phyloP scores from a whole-genome alignment of 2,329 filamentous ascomycete species.

The Geosmithia putterillii region DNA sequence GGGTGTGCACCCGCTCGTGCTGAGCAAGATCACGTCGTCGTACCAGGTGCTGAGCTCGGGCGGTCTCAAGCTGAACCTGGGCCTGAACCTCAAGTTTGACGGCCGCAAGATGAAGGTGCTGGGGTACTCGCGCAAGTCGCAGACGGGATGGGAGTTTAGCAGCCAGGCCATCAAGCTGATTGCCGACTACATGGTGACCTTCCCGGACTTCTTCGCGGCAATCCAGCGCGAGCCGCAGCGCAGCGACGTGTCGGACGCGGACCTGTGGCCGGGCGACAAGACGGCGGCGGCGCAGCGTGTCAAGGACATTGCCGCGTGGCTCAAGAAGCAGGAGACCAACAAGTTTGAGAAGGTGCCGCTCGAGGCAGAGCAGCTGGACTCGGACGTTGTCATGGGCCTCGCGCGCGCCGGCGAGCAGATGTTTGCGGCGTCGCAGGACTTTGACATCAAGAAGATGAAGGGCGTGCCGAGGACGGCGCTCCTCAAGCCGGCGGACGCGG shows the following conservation, averaged over 20 bases:
- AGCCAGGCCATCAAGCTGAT: slow-evolving; percentile 70
- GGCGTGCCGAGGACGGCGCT: slow-evolving; percentile 78
- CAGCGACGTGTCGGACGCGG: slow-evolving; percentile 71
- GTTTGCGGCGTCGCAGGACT: slow-evolving; percentile 35
- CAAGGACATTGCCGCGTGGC: slow-evolving; percentile 88
- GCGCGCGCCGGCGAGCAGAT: slow-evolving; percentile 62
- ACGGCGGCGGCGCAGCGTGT: slow-evolving; percentile 65
- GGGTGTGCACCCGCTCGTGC: slow-evolving; percentile 68
- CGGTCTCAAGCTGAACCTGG: slow-evolving; percentile 76
- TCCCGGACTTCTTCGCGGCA: slow-evolving; percentile 88
- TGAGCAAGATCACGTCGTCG: slow-evolving; percentile 93
- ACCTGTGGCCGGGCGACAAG: slow-evolving; percentile 62
- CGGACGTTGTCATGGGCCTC: slow-evolving; percentile 70
- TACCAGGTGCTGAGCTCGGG: slow-evolving; percentile 73
- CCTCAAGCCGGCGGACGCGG: slow-evolving; percentile 89
- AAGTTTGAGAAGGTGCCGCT: slow-evolving; percentile 92
- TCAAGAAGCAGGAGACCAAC: slow-evolving; percentile 84
- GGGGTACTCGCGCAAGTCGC: slow-evolving; percentile 80
- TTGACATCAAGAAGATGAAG: slow-evolving; percentile 57
- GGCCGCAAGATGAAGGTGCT: slow-evolving; percentile 90
- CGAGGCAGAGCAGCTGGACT: slow-evolving; percentile 93
- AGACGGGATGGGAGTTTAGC: slow-evolving; percentile 92
- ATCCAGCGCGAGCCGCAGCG: slow-evolving; percentile 78
- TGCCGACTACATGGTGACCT: slow-evolving; percentile 79
- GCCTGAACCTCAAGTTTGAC: slow-evolving; percentile 94